Conservation (phyloP, 2,329 filamentous ascomycete genomes). For the Botrytis squamosa region DNA sequence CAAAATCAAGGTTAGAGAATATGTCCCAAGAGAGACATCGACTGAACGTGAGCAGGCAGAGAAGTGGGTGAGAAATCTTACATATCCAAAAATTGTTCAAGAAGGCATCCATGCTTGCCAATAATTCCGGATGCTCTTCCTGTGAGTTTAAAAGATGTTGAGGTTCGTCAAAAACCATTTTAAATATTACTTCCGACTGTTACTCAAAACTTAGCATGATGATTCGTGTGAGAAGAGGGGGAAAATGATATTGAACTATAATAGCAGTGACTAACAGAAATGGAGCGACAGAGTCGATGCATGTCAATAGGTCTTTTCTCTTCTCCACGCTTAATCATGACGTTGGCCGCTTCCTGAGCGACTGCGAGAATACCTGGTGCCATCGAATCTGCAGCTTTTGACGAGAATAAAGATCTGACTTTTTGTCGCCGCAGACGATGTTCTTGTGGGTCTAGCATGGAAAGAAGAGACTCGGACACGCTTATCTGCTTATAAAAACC, state of each 20-base stretch:
- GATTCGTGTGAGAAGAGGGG: background rate
- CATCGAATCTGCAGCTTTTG: background rate
- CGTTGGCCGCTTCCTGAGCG: background rate
- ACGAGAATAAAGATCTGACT: constrained; percentile 1
- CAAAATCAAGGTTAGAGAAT: background rate
- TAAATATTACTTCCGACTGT: background rate
- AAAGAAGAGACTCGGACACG: background rate
- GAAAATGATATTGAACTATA: no score
- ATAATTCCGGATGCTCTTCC: background rate
- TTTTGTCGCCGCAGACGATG: constrained; percentile 7
- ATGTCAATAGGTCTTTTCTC: background rate
- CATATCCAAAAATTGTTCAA: background rate
- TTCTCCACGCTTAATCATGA: background rate
- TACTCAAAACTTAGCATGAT: background rate
- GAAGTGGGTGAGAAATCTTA: background rate
- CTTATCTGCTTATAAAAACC: background rate
- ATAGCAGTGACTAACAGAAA: background rate
- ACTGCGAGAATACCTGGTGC: background rate
- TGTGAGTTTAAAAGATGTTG: background rate
- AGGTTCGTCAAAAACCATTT: constrained; percentile 1
- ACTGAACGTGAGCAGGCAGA: no score
- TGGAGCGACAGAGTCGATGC: background rate
- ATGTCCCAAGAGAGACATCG: background rate
- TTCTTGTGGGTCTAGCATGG: background rate
- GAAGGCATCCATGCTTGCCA: background rate